Evolutionary conservation across 2,329 filamentous ascomycete genomes (phyloP).

Genomic region (Alternaria brassicicola): DNA sequence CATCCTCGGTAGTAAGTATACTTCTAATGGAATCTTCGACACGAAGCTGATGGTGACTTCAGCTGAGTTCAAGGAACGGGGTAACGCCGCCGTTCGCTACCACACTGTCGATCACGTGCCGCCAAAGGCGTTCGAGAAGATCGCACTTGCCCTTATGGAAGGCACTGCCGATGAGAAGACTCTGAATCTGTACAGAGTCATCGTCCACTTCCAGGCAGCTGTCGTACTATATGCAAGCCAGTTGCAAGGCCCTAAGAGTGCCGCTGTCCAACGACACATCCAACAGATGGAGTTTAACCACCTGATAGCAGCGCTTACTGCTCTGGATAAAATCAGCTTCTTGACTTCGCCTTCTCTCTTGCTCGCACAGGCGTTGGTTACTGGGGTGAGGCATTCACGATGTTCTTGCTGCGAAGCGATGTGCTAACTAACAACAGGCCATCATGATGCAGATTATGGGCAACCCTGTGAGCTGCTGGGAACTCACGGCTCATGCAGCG

Average conservation of each 20-base stretch:
- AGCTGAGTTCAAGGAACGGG: slow-evolving; percentile 27
- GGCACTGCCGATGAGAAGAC: slow-evolving; percentile 37
- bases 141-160: slow-evolving; percentile 38
- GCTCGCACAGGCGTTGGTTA: slow-evolving; percentile 39
- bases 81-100: slow-evolving; percentile 26
- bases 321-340: slow-evolving; percentile 38
- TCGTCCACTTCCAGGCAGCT: slow-evolving; percentile 41
- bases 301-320: slow-evolving; percentile 37
- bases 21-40: background rate
- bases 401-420: background rate
- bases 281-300: slow-evolving; percentile 37
- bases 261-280: slow-evolving; percentile 32
- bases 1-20: slow-evolving; percentile 31
- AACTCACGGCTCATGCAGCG: slow-evolving; percentile 40
- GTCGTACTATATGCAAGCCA: slow-evolving; percentile 34
- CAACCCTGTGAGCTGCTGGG: slow-evolving; percentile 42
- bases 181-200: slow-evolving; percentile 38
- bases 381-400: slow-evolving; percentile 29
- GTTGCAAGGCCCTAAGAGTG: slow-evolving; percentile 30
- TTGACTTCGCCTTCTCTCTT: slow-evolving; percentile 36
- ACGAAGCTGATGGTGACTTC: background rate
- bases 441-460: slow-evolving; percentile 44
- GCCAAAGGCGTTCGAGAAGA: slow-evolving; percentile 37
- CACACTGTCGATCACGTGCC: slow-evolving; percentile 40
- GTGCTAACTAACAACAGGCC: slow-evolving; percentile 21